A percentile compares a stretch with the other conserved stretches of the same genome.
phyloP scores from a whole-genome alignment of 805 yeast genomes.

The Millerago galiae region DNA sequence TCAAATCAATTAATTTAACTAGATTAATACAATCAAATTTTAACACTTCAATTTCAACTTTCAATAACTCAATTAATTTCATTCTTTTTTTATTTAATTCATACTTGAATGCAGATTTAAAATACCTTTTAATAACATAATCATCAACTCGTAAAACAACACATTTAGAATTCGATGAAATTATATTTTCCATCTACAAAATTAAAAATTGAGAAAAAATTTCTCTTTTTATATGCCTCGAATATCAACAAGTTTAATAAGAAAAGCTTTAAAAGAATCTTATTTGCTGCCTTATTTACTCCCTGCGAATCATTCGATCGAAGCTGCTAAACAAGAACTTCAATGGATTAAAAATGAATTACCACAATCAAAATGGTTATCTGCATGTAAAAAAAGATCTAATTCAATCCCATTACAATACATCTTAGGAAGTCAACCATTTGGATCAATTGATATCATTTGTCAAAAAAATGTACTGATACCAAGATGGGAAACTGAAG shows the following conservation, averaged over 20 bases:
- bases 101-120: conserved; percentile 6
- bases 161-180: background rate
- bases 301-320: conserved; percentile 18
- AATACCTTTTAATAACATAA: conserved; percentile 2
- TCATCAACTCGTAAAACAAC: background rate
- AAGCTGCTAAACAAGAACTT: conserved; percentile 47
- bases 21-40: background rate
- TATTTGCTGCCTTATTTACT: conserved; percentile 13
- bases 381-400: conserved; percentile 51
- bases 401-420: conserved; percentile 72
- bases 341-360: conserved; percentile 60
- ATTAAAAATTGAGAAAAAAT: background rate
- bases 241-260: conserved; percentile 11
- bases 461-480: conserved; percentile 68
- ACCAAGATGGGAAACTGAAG: conserved; percentile 95
- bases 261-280: conserved; percentile 7
- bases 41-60: conserved; percentile 25
- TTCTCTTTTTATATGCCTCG: conserved; percentile 15
- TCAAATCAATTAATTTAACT: background rate
- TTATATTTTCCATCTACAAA: background rate
- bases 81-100: conserved; percentile 3
- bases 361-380: conserved; percentile 37
- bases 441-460: conserved; percentile 56
- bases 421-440: conserved; percentile 80
- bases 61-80: conserved; percentile 2